Evolutionary conservation across 192 early-diverging fungal species (phyloP), one percentile per base, ranked within the genome.

Genomic region (Backusella morwellensis): DNA sequence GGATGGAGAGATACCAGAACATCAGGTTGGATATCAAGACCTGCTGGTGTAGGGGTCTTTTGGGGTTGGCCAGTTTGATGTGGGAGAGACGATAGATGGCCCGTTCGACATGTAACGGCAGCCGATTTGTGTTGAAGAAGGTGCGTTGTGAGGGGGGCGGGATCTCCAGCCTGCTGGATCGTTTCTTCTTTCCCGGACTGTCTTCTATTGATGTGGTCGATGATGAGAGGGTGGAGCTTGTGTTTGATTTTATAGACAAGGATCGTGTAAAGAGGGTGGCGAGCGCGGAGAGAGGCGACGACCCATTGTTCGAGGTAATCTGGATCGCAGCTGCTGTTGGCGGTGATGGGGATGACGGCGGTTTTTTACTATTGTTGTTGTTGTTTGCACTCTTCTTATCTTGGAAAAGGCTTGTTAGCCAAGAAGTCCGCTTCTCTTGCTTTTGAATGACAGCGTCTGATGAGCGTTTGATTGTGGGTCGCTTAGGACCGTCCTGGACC

Each of bases 1-100:
- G 91, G 14, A 93, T 85, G 36, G 89, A 90, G 54, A 94, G 78
- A 78, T 94, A 94, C 93, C 93, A 94, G 76, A 94, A 93, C 90
- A 94, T 91, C 83, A 94, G 88, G 66, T 94, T 94, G 15, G 92
- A 92, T 67, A 94, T 87, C 75, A 92, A 75, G 7, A 94, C 93
- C 79, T 94, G 93, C 47, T 94, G 90, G 17, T 88, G 80, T 29
- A 94, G 76, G 17, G 93, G 92, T 6, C 93, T 86, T 15, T 90
- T 85, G 19, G 90, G 91, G 71, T 93, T 91, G 14, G 90, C 89
- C 35, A 94, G 76, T 78, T 94, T 94, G 19, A 90, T 86, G 41
- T 92, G 91, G 0, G 91, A 91, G 35, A 93, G 70, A 21, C 93
- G 90, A 77, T 93, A 94, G n/a, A 94, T 92, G 1, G 91, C 91